These are phyloP conservation scores for Xenosphaeropsis pyriputrescens DNA, from an alignment of 2,329 filamentous ascomycete genomes.

Conservation along the genomic window DNA sequence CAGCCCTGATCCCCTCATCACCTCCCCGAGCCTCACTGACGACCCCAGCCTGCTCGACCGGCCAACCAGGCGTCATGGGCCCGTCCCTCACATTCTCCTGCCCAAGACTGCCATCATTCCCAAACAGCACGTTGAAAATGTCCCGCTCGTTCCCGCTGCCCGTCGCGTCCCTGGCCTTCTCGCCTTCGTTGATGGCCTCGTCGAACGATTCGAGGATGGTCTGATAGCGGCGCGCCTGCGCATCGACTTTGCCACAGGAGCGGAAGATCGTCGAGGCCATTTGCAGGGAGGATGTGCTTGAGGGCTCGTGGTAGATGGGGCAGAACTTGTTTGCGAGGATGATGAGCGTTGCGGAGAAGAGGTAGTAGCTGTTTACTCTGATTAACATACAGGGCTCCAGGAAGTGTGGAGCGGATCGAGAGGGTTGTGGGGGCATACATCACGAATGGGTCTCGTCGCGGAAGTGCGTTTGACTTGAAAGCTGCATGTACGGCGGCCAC, in stretches of 20 bases:
- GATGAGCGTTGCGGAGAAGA: conserved; percentile 36
- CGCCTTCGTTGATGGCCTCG: background rate
- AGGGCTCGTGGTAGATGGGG: conserved; percentile 27
- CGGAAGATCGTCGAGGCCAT: conserved; percentile 28
- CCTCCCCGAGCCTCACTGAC: no score
- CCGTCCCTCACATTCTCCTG: background rate
- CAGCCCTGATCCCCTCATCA: background rate
- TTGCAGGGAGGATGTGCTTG: conserved; percentile 21
- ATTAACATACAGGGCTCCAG: background rate
- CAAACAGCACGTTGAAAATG: conserved; percentile 4
- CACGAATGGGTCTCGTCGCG: conserved; percentile 35
- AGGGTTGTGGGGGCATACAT: conserved; percentile 26
- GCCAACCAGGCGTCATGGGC: background rate
- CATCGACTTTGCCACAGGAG: conserved; percentile 29
- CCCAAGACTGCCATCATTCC: background rate
- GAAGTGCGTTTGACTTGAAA: conserved; percentile 27
- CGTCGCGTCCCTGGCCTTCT: background rate
- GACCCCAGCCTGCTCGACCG: background rate
- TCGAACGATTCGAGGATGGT: conserved; percentile 1
- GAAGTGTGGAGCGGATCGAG: no score
- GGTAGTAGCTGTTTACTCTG: conserved; percentile 27
- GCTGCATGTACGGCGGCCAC: conserved; percentile 29
- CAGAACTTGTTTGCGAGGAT: conserved; percentile 39
- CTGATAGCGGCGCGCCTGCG: conserved; percentile 23
- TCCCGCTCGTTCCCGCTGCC: background rate